Conservation (phyloP, 2,329 filamentous ascomycete genomes). For the Davidsoniella eucalypti region DNA sequence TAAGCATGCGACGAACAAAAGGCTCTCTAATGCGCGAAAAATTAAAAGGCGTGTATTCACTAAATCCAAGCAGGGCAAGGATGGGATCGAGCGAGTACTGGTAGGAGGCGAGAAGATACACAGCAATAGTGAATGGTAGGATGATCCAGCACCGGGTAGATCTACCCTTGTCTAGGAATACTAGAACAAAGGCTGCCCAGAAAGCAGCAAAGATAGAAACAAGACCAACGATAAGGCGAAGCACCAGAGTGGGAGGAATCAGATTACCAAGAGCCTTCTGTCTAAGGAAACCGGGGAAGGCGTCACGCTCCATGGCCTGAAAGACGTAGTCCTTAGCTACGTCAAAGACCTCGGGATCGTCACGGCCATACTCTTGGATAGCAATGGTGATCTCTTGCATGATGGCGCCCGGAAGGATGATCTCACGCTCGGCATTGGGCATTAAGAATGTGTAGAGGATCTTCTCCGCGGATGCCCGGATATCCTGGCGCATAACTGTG, state of each 20-base stretch:
- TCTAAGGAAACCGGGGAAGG: slow-evolving; percentile 91
- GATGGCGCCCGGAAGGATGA: slow-evolving; percentile 78
- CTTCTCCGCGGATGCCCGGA: slow-evolving; percentile 87
- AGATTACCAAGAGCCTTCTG: slow-evolving; percentile 93
- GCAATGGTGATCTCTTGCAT: slow-evolving; percentile 69
- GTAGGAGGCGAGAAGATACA: slow-evolving; percentile 79
- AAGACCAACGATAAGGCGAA: slow-evolving; percentile 71
- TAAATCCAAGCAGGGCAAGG: slow-evolving; percentile 73
- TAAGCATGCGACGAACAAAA: slow-evolving; percentile 73
- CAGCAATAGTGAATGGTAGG: slow-evolving; percentile 76
- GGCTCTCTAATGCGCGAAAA: slow-evolving; percentile 80
- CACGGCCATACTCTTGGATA: slow-evolving; percentile 80
- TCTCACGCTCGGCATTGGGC: slow-evolving; percentile 89
- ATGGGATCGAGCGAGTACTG: slow-evolving; percentile 92
- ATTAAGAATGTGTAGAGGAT: slow-evolving; percentile 96
- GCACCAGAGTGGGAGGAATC: slow-evolving; percentile 75
- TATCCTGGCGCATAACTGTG: slow-evolving; percentile 73
- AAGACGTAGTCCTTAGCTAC: slow-evolving; percentile 98
- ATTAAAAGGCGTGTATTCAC: slow-evolving; percentile 92
- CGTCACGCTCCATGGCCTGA: slow-evolving; percentile 97
- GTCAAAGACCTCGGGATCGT: slow-evolving; percentile 95
- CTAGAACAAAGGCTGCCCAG: slow-evolving; percentile 86
- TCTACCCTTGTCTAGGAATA: slow-evolving; percentile 69
- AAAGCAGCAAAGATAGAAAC: slow-evolving; percentile 79
- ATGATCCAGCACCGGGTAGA: slow-evolving; percentile 72